Evolutionary conservation across 1,284 basidiomycete species (phyloP), one percentile per base, ranked within the genome.

Genomic region (Golubevia pallescens): DNA sequence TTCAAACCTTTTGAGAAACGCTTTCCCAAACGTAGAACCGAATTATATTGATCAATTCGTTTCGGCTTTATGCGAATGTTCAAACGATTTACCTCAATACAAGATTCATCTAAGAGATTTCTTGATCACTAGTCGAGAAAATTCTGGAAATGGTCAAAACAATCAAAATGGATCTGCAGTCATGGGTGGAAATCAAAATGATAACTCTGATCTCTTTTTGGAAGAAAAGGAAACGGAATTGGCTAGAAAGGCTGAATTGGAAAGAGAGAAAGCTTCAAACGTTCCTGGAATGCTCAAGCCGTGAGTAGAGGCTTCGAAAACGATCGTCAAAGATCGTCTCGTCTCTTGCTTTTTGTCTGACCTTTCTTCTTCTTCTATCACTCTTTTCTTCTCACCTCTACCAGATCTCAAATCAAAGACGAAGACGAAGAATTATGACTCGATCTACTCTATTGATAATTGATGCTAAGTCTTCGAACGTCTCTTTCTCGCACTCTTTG

Each of bases 231-330:
- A 99, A 86, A 90, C 91, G 3, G 95, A 97, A 86, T 88, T 89
- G 65, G 87, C 90, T 75, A 84, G 86, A 70, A 90, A 90, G 86
- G 89, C 90, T 0, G 90, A 91, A 69, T 92, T 91, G 68, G 95
- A 97, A 87, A 91, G 92, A 63, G 90, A 94, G 87, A 90, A 91
- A 38, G 95, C 95, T 19, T 93, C 93, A 89, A 90, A 93, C 74
- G 94, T 99, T 70, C 97, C 96, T n/a, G 97, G 97, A 63, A 94
- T 99, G 93, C 89, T 98, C 86, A 98, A 98, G 87, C 96, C 96
- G 34, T n/a, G n/a, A n/a, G n/a, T n/a, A n/a, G n/a, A n/a, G n/a
- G n/a, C n/a, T n/a, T n/a, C n/a, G n/a, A n/a, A n/a, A n/a, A n/a
- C n/a, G n/a, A n/a, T n/a, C n/a, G n/a, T n/a, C n/a, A n/a, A n/a